Percentiles rank a stretch among this genome's conserved stretches.
Evolutionary conservation across 192 early-diverging fungal genomes (phyloP).

Genomic region (Coemansia sp.): DNA sequence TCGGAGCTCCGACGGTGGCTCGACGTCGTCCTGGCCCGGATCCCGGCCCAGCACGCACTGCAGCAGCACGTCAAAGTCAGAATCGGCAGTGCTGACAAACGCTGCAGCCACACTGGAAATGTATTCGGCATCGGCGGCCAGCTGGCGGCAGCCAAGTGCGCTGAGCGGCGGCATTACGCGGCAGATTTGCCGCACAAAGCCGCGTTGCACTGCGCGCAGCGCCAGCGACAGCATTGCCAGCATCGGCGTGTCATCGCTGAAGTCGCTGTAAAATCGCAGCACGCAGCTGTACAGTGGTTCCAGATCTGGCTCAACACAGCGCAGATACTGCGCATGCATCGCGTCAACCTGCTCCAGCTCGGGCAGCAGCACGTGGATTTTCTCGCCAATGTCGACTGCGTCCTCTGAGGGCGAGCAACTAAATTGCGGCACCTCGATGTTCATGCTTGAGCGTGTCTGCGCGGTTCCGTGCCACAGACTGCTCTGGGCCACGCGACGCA

Average conservation of each 20-base stretch:
- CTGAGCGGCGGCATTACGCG: slow-evolving; percentile 27
- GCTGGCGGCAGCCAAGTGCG: slow-evolving; percentile 17
- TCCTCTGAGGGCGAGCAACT: slow-evolving; percentile 47
- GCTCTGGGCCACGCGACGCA: slow-evolving; percentile 16
- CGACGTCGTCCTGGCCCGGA: background rate
- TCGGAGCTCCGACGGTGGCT: background rate
- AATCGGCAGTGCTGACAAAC: slow-evolving; percentile 5
- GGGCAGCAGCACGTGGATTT: slow-evolving; percentile 43
- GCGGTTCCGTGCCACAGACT: slow-evolving; percentile 18
- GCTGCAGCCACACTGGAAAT: slow-evolving; percentile 33
- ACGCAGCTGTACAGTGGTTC: slow-evolving; percentile 16
- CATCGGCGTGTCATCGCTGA: slow-evolving; percentile 8
- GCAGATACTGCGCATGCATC: slow-evolving; percentile 29
- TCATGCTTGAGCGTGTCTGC: slow-evolving; percentile 35
- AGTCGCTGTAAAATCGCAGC: background rate
- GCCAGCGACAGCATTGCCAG: slow-evolving; percentile 30
- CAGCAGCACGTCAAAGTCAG: slow-evolving; percentile 21
- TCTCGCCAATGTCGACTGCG: slow-evolving; percentile 45
- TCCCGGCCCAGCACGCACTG: background rate
- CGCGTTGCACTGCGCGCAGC: slow-evolving; percentile 16
- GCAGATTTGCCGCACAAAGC: slow-evolving; percentile 18
- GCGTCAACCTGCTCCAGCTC: slow-evolving; percentile 45
- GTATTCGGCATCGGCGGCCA: slow-evolving; percentile 36
- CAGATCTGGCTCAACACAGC: background rate
- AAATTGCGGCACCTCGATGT: slow-evolving; percentile 28